phyloP scores from a whole-genome alignment of 306 rosid species.

The Oemleria cerasiformis region DNA sequence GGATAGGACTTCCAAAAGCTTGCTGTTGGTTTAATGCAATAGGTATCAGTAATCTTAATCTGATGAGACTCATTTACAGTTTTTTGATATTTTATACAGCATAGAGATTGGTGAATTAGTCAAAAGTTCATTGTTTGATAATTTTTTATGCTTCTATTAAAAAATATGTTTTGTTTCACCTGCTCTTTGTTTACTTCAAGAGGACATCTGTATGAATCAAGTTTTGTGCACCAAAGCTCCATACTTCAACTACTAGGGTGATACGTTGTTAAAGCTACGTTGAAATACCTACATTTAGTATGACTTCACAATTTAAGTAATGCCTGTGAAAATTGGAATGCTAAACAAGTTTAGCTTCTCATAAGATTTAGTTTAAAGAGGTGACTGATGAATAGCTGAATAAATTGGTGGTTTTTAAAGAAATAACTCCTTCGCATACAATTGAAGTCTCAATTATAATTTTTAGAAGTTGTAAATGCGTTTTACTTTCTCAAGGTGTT shows the following conservation, averaged over 20 bases:
- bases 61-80: not conserved
- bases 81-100: not conserved
- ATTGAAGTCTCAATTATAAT: not conserved
- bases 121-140: not conserved
- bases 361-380: not conserved
- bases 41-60: not conserved
- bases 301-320: not conserved
- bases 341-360: not conserved
- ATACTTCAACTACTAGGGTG: not conserved
- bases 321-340: not conserved
- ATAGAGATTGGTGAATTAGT: not conserved
- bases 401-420: not conserved
- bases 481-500: not conserved
- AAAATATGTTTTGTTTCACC: not conserved
- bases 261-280: not conserved
- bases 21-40: not conserved
- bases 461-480: not conserved
- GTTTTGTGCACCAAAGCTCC: not conserved
- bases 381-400: not conserved
- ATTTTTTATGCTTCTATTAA: too few relatives aligned
- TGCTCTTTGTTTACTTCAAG: not conserved
- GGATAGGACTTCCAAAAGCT: not conserved
- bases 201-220: not conserved
- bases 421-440: not conserved
- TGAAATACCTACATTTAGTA: not conserved